phyloP scores from a whole-genome alignment of 106 monocot genomes.

The Dendrobium officinale region DNA sequence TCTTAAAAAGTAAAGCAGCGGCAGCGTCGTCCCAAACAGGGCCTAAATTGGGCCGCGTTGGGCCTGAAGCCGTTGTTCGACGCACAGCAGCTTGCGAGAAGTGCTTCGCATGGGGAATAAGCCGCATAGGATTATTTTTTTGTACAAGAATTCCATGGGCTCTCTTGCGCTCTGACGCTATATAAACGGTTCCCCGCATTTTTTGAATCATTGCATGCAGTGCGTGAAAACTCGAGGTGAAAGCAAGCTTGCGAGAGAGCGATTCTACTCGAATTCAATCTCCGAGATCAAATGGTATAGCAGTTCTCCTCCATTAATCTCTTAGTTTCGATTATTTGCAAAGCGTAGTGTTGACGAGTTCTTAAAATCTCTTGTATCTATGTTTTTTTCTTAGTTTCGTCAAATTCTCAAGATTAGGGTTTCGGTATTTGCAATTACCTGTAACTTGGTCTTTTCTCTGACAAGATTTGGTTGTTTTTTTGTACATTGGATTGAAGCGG shows the following conservation, averaged over 20 bases:
- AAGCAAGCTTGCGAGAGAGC: neutral
- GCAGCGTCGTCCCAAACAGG: too few relatives aligned
- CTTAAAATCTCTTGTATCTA: neutral
- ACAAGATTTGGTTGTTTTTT: neutral
- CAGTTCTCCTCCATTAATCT: slow-evolving; percentile 6
- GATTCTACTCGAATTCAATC: neutral
- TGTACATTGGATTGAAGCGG: neutral
- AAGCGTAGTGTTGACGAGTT: neutral
- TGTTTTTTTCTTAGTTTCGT: neutral
- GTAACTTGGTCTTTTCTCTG: neutral
- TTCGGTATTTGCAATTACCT: neutral
- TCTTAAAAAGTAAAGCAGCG: too few relatives aligned
- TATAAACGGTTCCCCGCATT: neutral
- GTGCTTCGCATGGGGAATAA: neutral
- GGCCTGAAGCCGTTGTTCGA: too few relatives aligned
- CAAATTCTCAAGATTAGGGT: neutral
- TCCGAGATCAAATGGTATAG: neutral
- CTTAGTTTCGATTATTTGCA: neutral
- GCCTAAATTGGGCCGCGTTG: too few relatives aligned
- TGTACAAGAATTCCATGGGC: neutral
- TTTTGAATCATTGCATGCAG: neutral
- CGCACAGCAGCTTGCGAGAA: too few relatives aligned
- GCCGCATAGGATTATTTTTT: neutral
- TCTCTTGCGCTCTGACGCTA: neutral
- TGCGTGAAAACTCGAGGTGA: neutral